Base-by-base conservation (phyloP, 495 filamentous ascomycete genomes). In the Cladorrhinum samala region DNA sequence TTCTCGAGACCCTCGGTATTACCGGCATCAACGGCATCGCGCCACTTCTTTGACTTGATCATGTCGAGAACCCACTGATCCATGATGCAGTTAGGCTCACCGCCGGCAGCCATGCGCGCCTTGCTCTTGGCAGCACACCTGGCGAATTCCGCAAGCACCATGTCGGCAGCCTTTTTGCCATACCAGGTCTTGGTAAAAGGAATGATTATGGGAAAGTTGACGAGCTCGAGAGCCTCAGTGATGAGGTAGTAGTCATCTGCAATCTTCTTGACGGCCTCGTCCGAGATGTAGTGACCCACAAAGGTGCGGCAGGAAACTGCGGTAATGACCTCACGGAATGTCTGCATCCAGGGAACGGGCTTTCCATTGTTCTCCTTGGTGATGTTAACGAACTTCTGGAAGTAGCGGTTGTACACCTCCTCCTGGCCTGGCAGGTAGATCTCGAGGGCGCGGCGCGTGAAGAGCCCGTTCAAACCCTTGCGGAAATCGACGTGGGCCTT, bases 131-230 rank as follows among this genome's bases (percentile, higher is more conserved):
- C 88, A 24, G 93, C 87, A 67, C 93, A 98, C 67, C 87, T 88
- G 62, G 87, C 68, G 66, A 98, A 97, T 67, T 95, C 90, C 2
- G 80, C 81, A 52, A 97, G 76, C 20, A 96, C 90, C 83, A 92
- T 91, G 60, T 92, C 87, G 38, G 93, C 84, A 16, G 92, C 89
- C 72, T 89, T 93, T 80, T 97, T 95, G 56, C 93, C 93, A 67
- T 95, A 95, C 89, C 91, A 98, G 8, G 89, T 88, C 78, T 87
- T 91, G 59, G 93, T 96, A 78, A 81, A 98, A 42, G 93, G 93
- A 47, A 98, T 72, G 69, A 97, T 96, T 73, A 98, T 86, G 33
- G 93, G 93, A 79, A 98, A 97, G 75, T 97, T 97, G 71, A 98
- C 93, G 37, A 98, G 80, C 66, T 98, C 93, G 53, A 98, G 82